A percentile compares a stretch with the other conserved stretches of the same genome.
Conservation (phyloP, 345 rosid species). For the Bruguiera parviflora region DNA sequence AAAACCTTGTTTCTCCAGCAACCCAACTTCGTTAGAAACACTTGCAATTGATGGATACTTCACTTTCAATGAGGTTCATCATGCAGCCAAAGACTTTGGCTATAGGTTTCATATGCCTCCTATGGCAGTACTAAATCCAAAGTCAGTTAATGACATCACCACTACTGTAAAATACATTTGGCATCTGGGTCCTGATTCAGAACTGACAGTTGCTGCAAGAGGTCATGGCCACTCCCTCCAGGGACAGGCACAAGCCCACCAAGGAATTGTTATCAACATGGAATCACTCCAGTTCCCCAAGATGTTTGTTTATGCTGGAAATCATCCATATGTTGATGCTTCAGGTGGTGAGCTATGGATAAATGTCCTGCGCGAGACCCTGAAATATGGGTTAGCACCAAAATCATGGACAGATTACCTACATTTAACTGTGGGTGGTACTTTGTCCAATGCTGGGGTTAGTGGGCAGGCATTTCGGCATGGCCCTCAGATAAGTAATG, state of each 20-base stretch:
- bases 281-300: constrained; percentile 17
- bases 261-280: constrained; percentile 30
- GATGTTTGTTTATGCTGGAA: constrained; percentile 15
- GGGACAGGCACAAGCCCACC: constrained; percentile 29
- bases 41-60: constrained; percentile 72
- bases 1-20: constrained; percentile 60
- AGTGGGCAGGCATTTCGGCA: constrained; percentile 36
- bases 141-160: constrained; percentile 75
- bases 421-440: constrained; percentile 31
- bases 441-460: constrained; percentile 34
- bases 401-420: constrained; percentile 37
- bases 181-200: constrained; percentile 76
- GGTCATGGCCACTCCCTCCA: constrained; percentile 33
- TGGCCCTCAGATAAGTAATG: constrained; percentile 36
- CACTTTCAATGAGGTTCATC: constrained; percentile 57
- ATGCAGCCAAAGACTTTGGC: constrained; percentile 85
- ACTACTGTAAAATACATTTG: constrained; percentile 64
- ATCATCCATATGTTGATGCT: constrained; percentile 19
- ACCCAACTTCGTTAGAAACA: constrained; percentile 52
- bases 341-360: constrained; percentile 30
- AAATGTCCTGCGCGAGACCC: constrained; percentile 21
- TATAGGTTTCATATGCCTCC: constrained; percentile 63
- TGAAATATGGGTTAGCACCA: constrained; percentile 28
- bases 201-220: constrained; percentile 57
- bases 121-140: constrained; percentile 74